A percentile compares a stretch with the other conserved stretches of the same genome.
These are phyloP conservation scores for Heritiera fomes DNA, from an alignment of 345 rosid genomes.

Conservation along the genomic window DNA sequence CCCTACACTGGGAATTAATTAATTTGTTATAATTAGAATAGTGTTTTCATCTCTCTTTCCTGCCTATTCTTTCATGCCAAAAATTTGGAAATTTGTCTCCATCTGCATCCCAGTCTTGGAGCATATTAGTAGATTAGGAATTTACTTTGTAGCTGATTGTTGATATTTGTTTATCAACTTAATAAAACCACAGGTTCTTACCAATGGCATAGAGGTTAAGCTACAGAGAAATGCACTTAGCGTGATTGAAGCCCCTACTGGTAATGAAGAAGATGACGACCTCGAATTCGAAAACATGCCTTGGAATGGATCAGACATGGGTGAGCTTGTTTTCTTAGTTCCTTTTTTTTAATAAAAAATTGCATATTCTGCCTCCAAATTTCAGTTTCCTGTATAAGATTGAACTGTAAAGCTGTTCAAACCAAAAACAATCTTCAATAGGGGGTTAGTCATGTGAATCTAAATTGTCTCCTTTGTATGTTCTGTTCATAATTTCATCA, in stretches of 20 bases:
- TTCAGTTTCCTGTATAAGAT: neutral
- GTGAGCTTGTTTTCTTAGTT: constrained; percentile 43
- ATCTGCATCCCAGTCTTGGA: neutral
- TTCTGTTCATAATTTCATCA: neutral
- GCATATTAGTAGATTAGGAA: neutral
- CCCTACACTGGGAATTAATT: neutral
- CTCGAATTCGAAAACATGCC: constrained; percentile 62
- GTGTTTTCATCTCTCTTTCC: neutral
- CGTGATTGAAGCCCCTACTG: constrained; percentile 93
- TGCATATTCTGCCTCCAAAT: neutral
- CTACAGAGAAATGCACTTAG: constrained; percentile 97
- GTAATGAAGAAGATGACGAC: constrained; percentile 88
- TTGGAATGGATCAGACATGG: constrained; percentile 77
- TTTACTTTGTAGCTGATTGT: constrained; percentile 15
- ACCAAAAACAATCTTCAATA: neutral
- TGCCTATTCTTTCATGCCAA: neutral
- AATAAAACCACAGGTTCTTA: constrained; percentile 66
- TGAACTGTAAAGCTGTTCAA: neutral
- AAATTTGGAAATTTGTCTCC: constrained; percentile 9
- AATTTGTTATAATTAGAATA: neutral
- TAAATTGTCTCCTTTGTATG: neutral
- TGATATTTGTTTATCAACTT: constrained; percentile 13
- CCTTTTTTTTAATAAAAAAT: neutral
- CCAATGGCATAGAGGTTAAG: constrained; percentile 97
- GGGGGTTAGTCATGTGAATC: neutral